Percentiles rank a stretch among this genome's conserved stretches.
Evolutionary conservation across 1,139 yeast species (phyloP).

Genomic region (Geotrichum carabidarum): DNA sequence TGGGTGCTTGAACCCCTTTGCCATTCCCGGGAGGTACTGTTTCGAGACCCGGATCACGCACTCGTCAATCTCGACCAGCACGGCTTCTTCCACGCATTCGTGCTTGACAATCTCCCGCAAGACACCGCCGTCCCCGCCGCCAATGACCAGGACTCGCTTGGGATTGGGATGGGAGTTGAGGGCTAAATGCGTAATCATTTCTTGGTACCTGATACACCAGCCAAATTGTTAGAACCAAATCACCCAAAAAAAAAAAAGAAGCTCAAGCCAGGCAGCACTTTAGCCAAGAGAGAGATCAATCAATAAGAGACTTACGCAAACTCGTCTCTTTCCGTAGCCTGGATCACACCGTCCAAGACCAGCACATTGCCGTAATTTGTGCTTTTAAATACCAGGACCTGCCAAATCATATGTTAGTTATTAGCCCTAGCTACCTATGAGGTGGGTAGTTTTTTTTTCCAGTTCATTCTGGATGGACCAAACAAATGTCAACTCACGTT

Average conservation of each 20-base stretch:
- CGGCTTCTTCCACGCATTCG: slow-evolving; percentile 72
- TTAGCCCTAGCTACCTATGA: background rate
- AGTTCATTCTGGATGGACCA: background rate
- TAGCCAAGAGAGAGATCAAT: no score
- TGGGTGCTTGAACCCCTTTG: slow-evolving; percentile 72
- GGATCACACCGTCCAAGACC: slow-evolving; percentile 86
- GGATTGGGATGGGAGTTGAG: slow-evolving; percentile 88
- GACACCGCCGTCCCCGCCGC: slow-evolving; percentile 98
- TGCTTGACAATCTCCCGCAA: slow-evolving; percentile 89
- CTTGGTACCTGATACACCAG: slow-evolving; percentile 52
- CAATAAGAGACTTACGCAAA: slow-evolving; percentile 46
- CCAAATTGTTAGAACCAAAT: background rate
- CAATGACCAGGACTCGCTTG: slow-evolving; percentile 80
- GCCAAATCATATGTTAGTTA: background rate
- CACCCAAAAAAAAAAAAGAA: no score
- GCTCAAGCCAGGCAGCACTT: background rate
- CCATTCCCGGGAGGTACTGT: slow-evolving; percentile 78
- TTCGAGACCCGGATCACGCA: slow-evolving; percentile 79
- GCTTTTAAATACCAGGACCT: slow-evolving; percentile 72
- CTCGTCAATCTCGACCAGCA: slow-evolving; percentile 89
- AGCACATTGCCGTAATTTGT: slow-evolving; percentile 86
- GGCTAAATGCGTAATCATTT: slow-evolving; percentile 89
- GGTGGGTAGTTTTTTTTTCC: background rate
- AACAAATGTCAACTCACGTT: slow-evolving; percentile 42
- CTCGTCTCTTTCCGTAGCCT: slow-evolving; percentile 91